phyloP scores from a whole-genome alignment of 2,329 filamentous ascomycete species.

The Phaeosphaeriaceae sp. region DNA sequence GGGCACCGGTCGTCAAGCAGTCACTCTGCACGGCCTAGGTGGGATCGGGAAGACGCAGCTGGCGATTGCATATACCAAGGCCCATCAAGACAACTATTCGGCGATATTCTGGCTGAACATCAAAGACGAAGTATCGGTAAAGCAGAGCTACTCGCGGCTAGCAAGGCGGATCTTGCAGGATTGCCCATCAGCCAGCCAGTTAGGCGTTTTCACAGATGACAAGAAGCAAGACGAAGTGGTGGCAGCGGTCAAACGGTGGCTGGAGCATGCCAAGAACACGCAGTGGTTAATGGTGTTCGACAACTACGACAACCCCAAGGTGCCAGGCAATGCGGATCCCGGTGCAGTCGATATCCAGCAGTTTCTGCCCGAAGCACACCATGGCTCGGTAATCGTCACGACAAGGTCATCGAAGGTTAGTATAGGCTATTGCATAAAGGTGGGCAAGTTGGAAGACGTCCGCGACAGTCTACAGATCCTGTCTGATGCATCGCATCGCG shows the following conservation, averaged over 20 bases:
- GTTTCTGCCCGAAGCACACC: not conserved
- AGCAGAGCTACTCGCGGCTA: conserved; percentile 33
- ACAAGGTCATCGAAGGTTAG: not conserved
- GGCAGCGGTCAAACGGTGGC: conserved; percentile 47
- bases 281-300: conserved; percentile 52
- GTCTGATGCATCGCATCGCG: conserved; percentile 3
- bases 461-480: conserved; percentile 6
- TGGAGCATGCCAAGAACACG: conserved; percentile 45
- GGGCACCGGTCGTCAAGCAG: too few relatives aligned
- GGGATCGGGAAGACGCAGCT: conserved; percentile 24
- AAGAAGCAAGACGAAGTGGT: conserved; percentile 18
- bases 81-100: conserved; percentile 45
- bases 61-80: conserved; percentile 45
- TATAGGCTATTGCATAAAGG: conserved; percentile 3
- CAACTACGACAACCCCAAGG: conserved; percentile 51
- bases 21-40: conserved; percentile 21
- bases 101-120: conserved; percentile 55
- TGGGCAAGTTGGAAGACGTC: conserved; percentile 6
- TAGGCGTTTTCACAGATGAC: conserved; percentile 30
- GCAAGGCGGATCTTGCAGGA: conserved; percentile 27
- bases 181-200: conserved; percentile 23
- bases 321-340: not conserved
- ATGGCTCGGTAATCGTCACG: not conserved
- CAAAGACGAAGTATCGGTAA: conserved; percentile 42
- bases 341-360: not conserved